phyloP scores from a whole-genome alignment of 1,284 basidiomycete genomes.

The Marasmius tenuissimus region DNA sequence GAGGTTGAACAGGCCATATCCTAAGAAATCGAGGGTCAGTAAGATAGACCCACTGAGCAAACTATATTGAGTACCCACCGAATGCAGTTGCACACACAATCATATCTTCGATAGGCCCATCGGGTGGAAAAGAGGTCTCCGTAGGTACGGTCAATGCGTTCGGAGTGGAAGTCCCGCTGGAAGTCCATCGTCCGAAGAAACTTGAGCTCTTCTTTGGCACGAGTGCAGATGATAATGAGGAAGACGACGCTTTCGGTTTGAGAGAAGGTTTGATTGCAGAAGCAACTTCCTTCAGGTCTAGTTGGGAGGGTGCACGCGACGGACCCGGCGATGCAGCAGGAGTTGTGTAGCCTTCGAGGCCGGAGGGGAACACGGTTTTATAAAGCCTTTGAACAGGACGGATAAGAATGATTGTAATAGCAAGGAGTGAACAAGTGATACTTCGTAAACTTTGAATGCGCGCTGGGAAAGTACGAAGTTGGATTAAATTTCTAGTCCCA shows the following conservation, averaged over 20 bases:
- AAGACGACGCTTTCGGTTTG: slow-evolving; percentile 11
- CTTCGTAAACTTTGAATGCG: slow-evolving; percentile 75
- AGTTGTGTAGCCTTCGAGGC: slow-evolving; percentile 53
- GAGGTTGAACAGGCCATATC: slow-evolving; percentile 74
- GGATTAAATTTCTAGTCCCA: slow-evolving; percentile 3
- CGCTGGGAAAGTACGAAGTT: slow-evolving; percentile 36
- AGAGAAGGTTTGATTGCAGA: slow-evolving; percentile 17
- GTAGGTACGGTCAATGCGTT: slow-evolving; percentile 16
- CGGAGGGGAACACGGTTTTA: slow-evolving; percentile 71
- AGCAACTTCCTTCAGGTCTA: slow-evolving; percentile 16
- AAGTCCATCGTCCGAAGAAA: slow-evolving; percentile 39
- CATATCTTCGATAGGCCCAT: slow-evolving; percentile 67
- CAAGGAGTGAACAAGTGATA: background rate
- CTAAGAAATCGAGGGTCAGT: slow-evolving; percentile 24
- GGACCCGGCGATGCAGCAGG: slow-evolving; percentile 45
- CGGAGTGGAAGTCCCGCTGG: slow-evolving; percentile 15
- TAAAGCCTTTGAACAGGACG: slow-evolving; percentile 47
- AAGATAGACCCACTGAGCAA: slow-evolving; percentile 9
- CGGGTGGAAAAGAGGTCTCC: slow-evolving; percentile 25
- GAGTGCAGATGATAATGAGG: slow-evolving; percentile 28
- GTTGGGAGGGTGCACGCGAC: slow-evolving; percentile 35
- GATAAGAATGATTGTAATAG: background rate
- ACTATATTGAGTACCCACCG: slow-evolving; percentile 37
- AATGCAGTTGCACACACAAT: slow-evolving; percentile 75
- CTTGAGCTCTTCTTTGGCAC: slow-evolving; percentile 25